These are phyloP conservation scores for Saccharomycopsis javanensis DNA, from an alignment of 805 yeast genomes.

Conservation along the genomic window DNA sequence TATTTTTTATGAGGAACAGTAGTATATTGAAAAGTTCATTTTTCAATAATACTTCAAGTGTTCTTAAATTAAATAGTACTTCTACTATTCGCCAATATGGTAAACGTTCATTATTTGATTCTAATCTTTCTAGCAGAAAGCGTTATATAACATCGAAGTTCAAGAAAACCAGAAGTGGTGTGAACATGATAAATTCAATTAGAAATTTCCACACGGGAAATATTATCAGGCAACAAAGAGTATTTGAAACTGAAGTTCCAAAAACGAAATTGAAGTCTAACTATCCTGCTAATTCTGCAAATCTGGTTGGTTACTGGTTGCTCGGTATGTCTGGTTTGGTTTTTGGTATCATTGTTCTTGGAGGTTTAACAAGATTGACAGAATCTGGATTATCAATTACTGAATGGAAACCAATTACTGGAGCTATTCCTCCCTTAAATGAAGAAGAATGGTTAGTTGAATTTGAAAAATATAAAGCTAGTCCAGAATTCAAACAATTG, in stretches of 20 bases:
- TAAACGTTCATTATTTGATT: neutral
- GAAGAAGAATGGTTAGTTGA: slow-evolving; percentile 80
- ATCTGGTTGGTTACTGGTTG: slow-evolving; percentile 76
- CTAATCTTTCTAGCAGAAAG: neutral
- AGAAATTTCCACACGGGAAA: slow-evolving; percentile 23
- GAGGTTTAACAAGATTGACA: slow-evolving; percentile 90
- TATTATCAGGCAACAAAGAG: slow-evolving; percentile 45
- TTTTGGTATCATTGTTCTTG: slow-evolving; percentile 91
- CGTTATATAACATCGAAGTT: neutral
- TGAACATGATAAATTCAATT: neutral
- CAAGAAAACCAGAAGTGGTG: neutral
- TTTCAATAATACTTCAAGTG: neutral
- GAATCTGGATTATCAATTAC: slow-evolving; percentile 95
- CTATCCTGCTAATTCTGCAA: slow-evolving; percentile 34
- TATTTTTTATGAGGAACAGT: neutral
- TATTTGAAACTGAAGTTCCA: slow-evolving; percentile 55
- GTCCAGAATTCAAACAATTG: slow-evolving; percentile 86
- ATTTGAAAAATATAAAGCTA: slow-evolving; percentile 66
- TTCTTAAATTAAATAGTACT: neutral
- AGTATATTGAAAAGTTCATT: neutral
- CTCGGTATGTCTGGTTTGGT: slow-evolving; percentile 80
- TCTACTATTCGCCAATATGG: neutral
- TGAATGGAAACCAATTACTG: slow-evolving; percentile 98
- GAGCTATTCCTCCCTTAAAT: slow-evolving; percentile 79
- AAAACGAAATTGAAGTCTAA: slow-evolving; percentile 18